A percentile compares a stretch with the other conserved stretches of the same genome.
Conservation (phyloP, 2,329 filamentous ascomycete genomes). For the Colletotrichum caudatum region DNA sequence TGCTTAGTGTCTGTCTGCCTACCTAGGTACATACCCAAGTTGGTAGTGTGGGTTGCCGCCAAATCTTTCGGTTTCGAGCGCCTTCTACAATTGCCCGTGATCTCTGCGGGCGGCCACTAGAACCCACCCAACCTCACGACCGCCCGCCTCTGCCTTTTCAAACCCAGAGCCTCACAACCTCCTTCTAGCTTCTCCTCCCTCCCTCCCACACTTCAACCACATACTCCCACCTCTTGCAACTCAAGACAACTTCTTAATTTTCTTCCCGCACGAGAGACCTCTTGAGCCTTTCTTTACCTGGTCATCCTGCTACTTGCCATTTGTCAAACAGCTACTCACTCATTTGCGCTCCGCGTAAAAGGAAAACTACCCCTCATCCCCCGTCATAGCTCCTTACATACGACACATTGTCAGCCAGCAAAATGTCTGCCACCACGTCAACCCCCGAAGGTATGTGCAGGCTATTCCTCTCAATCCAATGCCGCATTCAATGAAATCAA, state of each 20-base stretch:
- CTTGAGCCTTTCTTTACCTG: background rate
- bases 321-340: constrained; percentile 18
- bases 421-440: constrained; percentile 47
- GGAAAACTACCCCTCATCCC: constrained; percentile 36
- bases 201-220: constrained; percentile 24
- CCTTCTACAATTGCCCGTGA: constrained; percentile 42
- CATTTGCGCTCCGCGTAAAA: constrained; percentile 36
- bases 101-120: constrained; percentile 37
- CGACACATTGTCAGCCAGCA: constrained; percentile 37
- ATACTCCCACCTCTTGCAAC: constrained; percentile 4
- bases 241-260: constrained; percentile 16
- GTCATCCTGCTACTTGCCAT: constrained; percentile 21
- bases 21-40: background rate
- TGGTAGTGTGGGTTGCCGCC: constrained; percentile 29
- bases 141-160: constrained; percentile 38
- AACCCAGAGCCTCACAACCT: constrained; percentile 37
- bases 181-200: constrained; percentile 26
- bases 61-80: constrained; percentile 42
- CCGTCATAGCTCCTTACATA: constrained; percentile 39
- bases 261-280: constrained; percentile 3
- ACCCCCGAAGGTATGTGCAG: constrained; percentile 56
- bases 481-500: constrained; percentile 1
- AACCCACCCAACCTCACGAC: constrained; percentile 37
- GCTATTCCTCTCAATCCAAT: background rate
- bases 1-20: background rate